Base-by-base conservation (phyloP, 768 basidiomycete genomes). In the Rhodotorula diobovata region DNA sequence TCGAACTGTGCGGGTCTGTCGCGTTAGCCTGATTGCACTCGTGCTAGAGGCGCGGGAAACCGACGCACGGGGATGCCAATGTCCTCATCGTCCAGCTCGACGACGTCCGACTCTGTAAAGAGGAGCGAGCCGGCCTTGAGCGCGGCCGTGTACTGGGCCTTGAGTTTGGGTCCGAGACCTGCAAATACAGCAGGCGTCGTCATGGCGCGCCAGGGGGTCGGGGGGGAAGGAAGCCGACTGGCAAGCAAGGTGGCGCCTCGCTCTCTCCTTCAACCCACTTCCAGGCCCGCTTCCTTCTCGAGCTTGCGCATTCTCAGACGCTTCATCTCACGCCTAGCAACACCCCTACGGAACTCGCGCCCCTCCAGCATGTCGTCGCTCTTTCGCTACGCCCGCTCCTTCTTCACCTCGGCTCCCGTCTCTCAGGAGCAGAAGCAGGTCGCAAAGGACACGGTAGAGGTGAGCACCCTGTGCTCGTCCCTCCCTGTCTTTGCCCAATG, bases 1-100 rank as follows among this genome's bases (percentile, higher is more conserved):
- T 95, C 86, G 79, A 90, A 96, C 94, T 35, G 43, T 7, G n/a
- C 18, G 25, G 23, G 0, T 23, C 12, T 25, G 9, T 2, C 0
- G 15, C 5, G 39, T 25, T 34, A 39, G 41, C 9, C 11, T 9
- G 20, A 20, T n/a, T 21, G 18, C 45, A 23, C 41, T 3, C 25
- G 51, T 23, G 34, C 12, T n/a, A n/a, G n/a, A 32, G 5, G 9
- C 12, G 45, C 32, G 21, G 8, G 37, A 7, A 12, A 9, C 12
- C 9, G 16, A 28, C 69, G 25, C 15, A 74, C 73, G 0, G 73
- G 73, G 55, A 75, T 75, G 23, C 61, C 63, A 20, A 64, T 73
- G 18, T 8, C 37, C 54, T 66, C 70, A n/a, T 71, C 73, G 25
- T 75, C 73, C 51, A 66, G 35, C 53, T 75, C 73, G 46, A 62